Evolutionary conservation across 2,329 filamentous ascomycete species (phyloP).

Genomic region (Proliferodiscus dingleyae): DNA sequence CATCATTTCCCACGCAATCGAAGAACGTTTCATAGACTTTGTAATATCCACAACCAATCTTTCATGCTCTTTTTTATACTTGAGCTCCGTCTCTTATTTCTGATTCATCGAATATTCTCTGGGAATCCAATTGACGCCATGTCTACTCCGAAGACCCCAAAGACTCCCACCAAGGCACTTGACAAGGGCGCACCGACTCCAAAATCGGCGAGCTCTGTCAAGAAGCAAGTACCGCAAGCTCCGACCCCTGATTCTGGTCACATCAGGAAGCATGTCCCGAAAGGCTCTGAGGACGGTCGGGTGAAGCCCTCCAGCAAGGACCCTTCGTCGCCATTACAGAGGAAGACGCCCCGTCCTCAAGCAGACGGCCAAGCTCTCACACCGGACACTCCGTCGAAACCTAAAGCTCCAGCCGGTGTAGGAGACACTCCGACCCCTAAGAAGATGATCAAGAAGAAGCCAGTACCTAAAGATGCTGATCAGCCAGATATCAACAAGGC

Average conservation of each 20-base stretch:
- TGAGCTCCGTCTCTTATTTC: conserved; percentile 2
- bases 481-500: background rate
- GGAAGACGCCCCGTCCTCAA: conserved; percentile 3
- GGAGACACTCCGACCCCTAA: conserved; percentile 1
- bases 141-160: conserved; percentile 19
- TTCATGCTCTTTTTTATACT: conserved; percentile 5
- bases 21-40: background rate
- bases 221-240: conserved; percentile 17
- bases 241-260: conserved; percentile 9
- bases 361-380: conserved; percentile 4
- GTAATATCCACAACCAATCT: background rate
- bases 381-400: conserved; percentile 1
- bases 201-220: conserved; percentile 18
- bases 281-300: background rate
- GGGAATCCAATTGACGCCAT: conserved; percentile 8
- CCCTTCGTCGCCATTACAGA: conserved; percentile 1
- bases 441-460: conserved; percentile 6
- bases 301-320: background rate
- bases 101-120: conserved; percentile 8
- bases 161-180: conserved; percentile 11
- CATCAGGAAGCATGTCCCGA: conserved; percentile 12
- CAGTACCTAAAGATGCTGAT: background rate
- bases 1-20: conserved; percentile 3
- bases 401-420: background rate
- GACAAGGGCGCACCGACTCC: conserved; percentile 7